Evolutionary conservation across 169 alveolate species (phyloP).

Genomic region (Cryptosporidium baileyi): DNA sequence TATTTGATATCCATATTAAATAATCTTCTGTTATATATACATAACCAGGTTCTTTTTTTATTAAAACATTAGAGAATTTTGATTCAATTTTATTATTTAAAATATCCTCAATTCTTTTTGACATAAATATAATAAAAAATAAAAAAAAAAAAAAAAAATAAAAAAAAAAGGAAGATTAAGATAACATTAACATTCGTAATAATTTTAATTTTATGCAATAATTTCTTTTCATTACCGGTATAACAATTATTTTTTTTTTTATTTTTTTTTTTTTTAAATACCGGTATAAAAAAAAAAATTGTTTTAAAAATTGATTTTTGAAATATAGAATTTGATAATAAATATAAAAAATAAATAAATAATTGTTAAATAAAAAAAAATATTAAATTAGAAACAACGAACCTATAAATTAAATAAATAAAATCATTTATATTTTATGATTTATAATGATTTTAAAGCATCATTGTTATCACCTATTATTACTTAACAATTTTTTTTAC

Average conservation of each 20-base stretch:
- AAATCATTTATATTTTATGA: no score
- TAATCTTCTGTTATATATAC: conserved; percentile 13
- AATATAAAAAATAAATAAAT: no score
- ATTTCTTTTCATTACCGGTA: not conserved
- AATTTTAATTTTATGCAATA: no score
- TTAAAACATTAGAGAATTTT: not conserved
- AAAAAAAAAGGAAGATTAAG: not conserved
- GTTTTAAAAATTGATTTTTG: not conserved
- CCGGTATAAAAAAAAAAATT: not conserved
- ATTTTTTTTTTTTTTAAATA: no score
- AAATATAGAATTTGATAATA: no score
- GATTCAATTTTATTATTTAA: not conserved
- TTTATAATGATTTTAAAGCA: no score
- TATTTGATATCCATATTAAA: conserved; percentile 30
- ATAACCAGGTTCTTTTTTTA: conserved; percentile 42
- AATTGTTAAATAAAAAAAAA: no score
- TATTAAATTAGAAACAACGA: not conserved
- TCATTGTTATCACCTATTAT: not conserved
- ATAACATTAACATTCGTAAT: no score
- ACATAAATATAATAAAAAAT: no score
- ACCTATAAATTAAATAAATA: no score
- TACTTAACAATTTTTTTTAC: not conserved
- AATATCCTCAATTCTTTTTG: no score
- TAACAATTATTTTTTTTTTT: no score
- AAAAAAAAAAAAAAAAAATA: not conserved